Conservation (phyloP, 2,329 filamentous ascomycete genomes). For the Cordyceps javanica region DNA sequence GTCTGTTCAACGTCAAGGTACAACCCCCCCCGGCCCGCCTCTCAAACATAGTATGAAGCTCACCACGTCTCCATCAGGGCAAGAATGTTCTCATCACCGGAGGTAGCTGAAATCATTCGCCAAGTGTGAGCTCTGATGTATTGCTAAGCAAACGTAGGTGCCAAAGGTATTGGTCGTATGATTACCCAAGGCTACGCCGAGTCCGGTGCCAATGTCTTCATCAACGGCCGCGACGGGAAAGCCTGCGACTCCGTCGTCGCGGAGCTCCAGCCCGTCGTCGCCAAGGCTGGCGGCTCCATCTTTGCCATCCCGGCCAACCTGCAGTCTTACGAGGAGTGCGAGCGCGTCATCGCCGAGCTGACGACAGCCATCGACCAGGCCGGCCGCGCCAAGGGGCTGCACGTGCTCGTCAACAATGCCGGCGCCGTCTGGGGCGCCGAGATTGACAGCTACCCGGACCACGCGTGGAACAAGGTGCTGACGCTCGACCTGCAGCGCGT, state of each 20-base stretch:
- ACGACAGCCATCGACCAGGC: constrained; percentile 19
- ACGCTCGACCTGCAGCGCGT: constrained; percentile 63
- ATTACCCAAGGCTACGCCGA: constrained; percentile 60
- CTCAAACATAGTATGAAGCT: background rate
- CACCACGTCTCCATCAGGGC: constrained; percentile 29
- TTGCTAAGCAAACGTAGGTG: constrained; percentile 25
- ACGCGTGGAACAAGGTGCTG: constrained; percentile 52
- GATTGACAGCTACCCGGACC: constrained; percentile 53
- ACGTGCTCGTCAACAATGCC: constrained; percentile 61
- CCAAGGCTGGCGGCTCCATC: constrained; percentile 37
- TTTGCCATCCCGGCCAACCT: constrained; percentile 58
- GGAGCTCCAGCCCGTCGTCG: constrained; percentile 47
- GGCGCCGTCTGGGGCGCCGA: constrained; percentile 59
- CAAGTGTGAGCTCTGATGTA: background rate
- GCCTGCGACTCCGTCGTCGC: constrained; percentile 50
- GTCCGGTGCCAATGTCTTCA: constrained; percentile 60
- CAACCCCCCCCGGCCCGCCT: constrained; percentile 17
- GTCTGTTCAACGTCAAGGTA: constrained; percentile 55
- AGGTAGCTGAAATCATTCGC: constrained; percentile 23
- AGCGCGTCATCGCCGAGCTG: constrained; percentile 46
- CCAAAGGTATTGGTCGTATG: constrained; percentile 61
- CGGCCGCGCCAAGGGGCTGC: constrained; percentile 42
- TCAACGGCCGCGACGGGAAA: constrained; percentile 55
- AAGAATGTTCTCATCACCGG: constrained; percentile 56
- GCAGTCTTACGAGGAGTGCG: constrained; percentile 51